Evolutionary conservation across 2,329 filamentous ascomycete genomes (phyloP), one percentile per base, ranked within the genome.

Genomic region (Pseudogymnoascus sp.): DNA sequence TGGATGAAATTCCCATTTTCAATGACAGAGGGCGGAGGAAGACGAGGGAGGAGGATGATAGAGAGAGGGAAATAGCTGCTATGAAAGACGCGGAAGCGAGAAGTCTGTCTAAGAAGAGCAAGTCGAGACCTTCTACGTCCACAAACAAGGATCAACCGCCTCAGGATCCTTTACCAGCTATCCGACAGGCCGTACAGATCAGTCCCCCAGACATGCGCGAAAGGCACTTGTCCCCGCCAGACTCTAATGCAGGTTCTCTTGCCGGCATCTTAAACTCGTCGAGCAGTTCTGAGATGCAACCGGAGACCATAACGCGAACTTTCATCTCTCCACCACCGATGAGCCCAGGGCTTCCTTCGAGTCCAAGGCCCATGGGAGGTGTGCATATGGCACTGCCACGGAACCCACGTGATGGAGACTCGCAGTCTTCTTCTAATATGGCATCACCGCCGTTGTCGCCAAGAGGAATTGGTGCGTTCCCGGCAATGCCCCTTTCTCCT

Each of bases 21-120:
- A 77, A 66, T 9, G 78, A 85, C 61, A 84, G 93, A 66, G 93
- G 92, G 7, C 84, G 92, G 64, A 83, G 91, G 69, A 91, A 89
- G 74, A 96, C 92, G 2, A 84, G 93, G 61, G 91, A 93, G 73
- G 91, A 96, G 66, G 93, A 97, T 70, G 91, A 97, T 68, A 82
- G 82, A 62, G 84, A 91, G 62, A 85, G 93, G 59, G 90, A 93
- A 72, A 79, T 85, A 12, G 74, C 87, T n/a, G 85, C 83, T 1
- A 73, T 83, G 56, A 82, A 86, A 70, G 87, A 92, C 69, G 84
- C 88, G 11, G 88, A 91, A 70, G 80, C 83, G 28, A 83, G 88
- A 64, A 92, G 89, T 74, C 77, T 84, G 31, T 93, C 90, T 0
- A 90, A 89, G 73, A 91, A 89, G 79, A 87, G 82, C 73, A 79